Conservation (phyloP, 306 rosid species). For the Fragaria nilgerrensis region DNA sequence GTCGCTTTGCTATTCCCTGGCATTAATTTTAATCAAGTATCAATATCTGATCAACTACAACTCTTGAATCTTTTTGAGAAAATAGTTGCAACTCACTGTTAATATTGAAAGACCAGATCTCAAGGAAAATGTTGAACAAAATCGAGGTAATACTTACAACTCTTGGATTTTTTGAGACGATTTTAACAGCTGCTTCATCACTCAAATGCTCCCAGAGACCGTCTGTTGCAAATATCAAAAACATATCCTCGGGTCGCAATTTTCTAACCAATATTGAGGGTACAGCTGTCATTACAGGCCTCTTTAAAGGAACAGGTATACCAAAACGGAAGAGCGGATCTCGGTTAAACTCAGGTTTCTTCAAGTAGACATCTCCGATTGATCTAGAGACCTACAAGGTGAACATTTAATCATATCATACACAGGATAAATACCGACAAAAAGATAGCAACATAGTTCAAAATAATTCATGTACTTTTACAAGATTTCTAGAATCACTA, state of each 20-base stretch:
- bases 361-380: conserved; percentile 70
- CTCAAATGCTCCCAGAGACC: conserved; percentile 71
- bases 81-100: background rate
- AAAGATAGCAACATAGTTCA: conserved; percentile 8
- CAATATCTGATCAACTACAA: background rate
- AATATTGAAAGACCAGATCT: background rate
- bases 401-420: background rate
- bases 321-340: conserved; percentile 52
- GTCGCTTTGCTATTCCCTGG: conserved; percentile 68
- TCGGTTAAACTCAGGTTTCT: conserved; percentile 57
- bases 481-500: background rate
- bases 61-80: background rate
- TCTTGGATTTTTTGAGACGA: conserved; percentile 51
- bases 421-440: background rate
- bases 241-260: conserved; percentile 45
- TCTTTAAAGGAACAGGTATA: conserved; percentile 44
- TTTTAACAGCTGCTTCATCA: conserved; percentile 57
- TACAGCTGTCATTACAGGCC: conserved; percentile 63
- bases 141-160: conserved; percentile 33
- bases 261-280: conserved; percentile 53
- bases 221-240: conserved; percentile 68
- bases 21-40: conserved; percentile 1
- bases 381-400: conserved; percentile 67
- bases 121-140: background rate
- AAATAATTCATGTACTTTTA: conserved; percentile 8